Base-by-base conservation (phyloP, 2,329 filamentous ascomycete genomes). In the Teratosphaeria nubilosa region DNA sequence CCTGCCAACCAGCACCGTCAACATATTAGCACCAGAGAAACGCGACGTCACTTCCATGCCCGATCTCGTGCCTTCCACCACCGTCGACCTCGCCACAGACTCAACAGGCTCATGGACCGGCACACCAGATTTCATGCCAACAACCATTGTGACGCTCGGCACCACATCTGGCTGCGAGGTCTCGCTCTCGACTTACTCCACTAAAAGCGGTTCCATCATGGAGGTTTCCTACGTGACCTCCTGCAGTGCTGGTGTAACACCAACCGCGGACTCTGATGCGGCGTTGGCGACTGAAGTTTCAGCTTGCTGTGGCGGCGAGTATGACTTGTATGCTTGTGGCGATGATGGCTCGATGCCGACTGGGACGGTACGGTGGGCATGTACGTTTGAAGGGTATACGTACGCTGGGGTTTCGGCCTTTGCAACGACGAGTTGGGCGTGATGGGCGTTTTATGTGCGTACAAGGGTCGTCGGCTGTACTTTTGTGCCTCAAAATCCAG, bases 41-140 rank as follows among this genome's bases (percentile, higher is more conserved):
- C 41, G 41, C 16, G 51, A 25, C 25, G 31, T 53, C 31, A 56
- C 55, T 14, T 56, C 55, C 20, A 24, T 58, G 4, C 59, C 59
- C 7, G 30, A 60, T 31, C 56, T 60, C 25, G 59, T 60, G 22
- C 59, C 56, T 5, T 58, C 56, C 20, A 45, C 37, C 22, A 31
- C 50, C 7, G 56, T 60, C 50, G 48, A 58, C 45, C 45, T 58
- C 37, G 56, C 53, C 20, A 58, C 59, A 5, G 56, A 58, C 34
- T 14, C 31, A 14, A 56, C 59, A 24, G 56, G 53, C 30, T 51
- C 56, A 6, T 58, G 32, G 11, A 60, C 53, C 20, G 48, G 58
- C 20, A 59, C 56, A 7, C 56, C 59, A 3, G n/a, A 59, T 4
- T 45, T 56, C 50, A 58, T 60, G 45, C 59, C 59, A 20, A 58